Conservation (phyloP, 208 protist genomes). For the Leishmania mexicana region DNA sequence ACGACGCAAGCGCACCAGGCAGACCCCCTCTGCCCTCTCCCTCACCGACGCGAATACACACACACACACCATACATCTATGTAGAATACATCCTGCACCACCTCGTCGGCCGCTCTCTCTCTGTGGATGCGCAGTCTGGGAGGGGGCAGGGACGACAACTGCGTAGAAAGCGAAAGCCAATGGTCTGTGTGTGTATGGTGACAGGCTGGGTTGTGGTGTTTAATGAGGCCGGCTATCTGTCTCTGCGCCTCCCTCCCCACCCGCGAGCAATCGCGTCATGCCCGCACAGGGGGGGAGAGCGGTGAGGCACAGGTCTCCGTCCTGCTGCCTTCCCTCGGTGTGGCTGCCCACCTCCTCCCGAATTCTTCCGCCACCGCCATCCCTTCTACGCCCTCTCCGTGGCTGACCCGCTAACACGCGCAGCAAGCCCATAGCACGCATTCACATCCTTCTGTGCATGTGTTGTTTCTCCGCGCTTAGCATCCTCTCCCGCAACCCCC, state of each 20-base stretch:
- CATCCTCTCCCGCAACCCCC: neutral
- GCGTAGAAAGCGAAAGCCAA: neutral
- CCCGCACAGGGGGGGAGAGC: neutral
- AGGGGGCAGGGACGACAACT: neutral
- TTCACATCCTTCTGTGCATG: neutral
- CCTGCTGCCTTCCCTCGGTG: neutral
- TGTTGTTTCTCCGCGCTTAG: neutral
- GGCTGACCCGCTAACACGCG: neutral
- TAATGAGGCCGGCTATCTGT: neutral
- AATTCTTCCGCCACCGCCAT: neutral
- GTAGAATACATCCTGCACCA: neutral
- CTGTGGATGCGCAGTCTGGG: neutral
- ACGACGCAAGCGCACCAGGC: neutral
- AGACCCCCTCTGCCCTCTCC: neutral
- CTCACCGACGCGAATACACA: neutral
- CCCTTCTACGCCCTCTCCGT: neutral
- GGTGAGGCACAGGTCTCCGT: neutral
- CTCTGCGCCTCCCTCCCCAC: neutral
- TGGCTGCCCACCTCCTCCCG: neutral
- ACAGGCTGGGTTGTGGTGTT: neutral
- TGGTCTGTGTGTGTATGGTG: neutral
- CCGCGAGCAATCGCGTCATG: neutral
- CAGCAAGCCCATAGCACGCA: neutral
- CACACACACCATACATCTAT: neutral
- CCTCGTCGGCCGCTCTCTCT: neutral